Percentiles rank a stretch among this genome's conserved stretches.
Evolutionary conservation across 441 rosid genomes (phyloP).

Genomic region (Manihot esculenta): DNA sequence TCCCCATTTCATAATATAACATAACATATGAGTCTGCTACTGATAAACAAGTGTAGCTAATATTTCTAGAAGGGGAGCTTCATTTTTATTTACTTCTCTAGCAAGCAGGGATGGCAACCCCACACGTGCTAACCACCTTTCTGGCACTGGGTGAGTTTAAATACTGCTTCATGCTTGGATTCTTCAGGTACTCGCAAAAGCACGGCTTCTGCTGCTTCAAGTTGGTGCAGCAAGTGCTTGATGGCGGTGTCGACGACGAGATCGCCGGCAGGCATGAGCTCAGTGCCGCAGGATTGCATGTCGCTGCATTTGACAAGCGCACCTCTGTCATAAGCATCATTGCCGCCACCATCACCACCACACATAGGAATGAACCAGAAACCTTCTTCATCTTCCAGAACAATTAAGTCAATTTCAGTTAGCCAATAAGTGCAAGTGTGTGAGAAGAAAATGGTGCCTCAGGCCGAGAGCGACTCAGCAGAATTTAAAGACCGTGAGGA

Average conservation of each 20-base stretch:
- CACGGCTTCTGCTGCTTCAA: slow-evolving; percentile 57
- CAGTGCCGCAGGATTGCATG: slow-evolving; percentile 43
- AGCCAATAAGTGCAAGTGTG: no score
- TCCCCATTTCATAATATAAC: no score
- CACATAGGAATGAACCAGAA: neutral
- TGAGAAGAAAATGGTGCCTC: neutral
- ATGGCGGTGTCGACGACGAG: slow-evolving; percentile 38
- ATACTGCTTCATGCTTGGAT: slow-evolving; percentile 39
- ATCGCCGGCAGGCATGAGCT: slow-evolving; percentile 44
- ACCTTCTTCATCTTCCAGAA: slow-evolving; percentile 13
- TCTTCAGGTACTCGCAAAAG: slow-evolving; percentile 48
- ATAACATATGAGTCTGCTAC: no score
- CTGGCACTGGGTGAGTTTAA: slow-evolving; percentile 45
- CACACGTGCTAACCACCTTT: slow-evolving; percentile 37
- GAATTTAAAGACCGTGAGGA: neutral
- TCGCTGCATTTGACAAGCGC: slow-evolving; percentile 37
- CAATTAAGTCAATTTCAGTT: no score
- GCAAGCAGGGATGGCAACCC: slow-evolving; percentile 48
- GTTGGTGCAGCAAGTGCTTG: slow-evolving; percentile 46
- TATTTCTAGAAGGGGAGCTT: no score
- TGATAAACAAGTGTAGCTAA: no score
- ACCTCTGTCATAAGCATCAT: slow-evolving; percentile 8
- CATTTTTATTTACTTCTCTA: slow-evolving; percentile 11
- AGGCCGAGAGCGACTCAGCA: neutral
- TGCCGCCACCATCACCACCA: slow-evolving; percentile 13